Evolutionary conservation across 495 filamentous ascomycete species (phyloP), one percentile per base, ranked within the genome.

Genomic region (Lindgomyces ingoldianus): DNA sequence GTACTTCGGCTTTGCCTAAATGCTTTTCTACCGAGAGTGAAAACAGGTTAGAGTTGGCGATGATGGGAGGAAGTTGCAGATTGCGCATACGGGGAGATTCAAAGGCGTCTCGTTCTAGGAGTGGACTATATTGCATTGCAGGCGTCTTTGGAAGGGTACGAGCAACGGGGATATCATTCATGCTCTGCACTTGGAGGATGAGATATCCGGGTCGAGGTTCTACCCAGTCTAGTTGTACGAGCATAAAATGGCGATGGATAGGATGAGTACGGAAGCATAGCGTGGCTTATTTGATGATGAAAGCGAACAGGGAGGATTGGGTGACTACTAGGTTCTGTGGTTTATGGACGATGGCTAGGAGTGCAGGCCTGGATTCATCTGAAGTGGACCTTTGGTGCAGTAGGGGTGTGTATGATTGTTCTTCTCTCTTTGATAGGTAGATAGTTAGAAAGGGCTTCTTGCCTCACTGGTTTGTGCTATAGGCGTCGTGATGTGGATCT

Each of bases 1-100:
- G 73, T 97, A 98, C 79, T 98, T 99, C 77, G 94, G 95, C 54
- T 98, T 99, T 76, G 94, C 95, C 71, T 98, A 84, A 80, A 22
- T n/a, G 14, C 19, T 26, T 48, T 11, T 4, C 6, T 25, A 51
- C 3, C 29, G 9, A 27, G 47, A 21, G 8, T 46, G 25, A 50
- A 11, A 25, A 2, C 21, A 11, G 2, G 11, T 11, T 22, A 8
- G 27, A 11, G 25, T 22, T 11, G 22, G 25, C 22, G 8, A 50
- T 46, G 6, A 46, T 18, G 14, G 14, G 25, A 22, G 22, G 2
- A 50, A 26, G 19, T 22, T 4, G 18, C 4, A 25, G 25, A 26
- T 11, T 4, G 47, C 11, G 18, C 18, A 4, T 14, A 8, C 24
- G 3, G 45, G 22, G 14, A 49, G 42, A 59, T 19, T 59, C 14